A percentile compares a stretch with the other conserved stretches of the same genome.
phyloP scores from a whole-genome alignment of 805 yeast species.

The Zygotorulaspora florentina region DNA sequence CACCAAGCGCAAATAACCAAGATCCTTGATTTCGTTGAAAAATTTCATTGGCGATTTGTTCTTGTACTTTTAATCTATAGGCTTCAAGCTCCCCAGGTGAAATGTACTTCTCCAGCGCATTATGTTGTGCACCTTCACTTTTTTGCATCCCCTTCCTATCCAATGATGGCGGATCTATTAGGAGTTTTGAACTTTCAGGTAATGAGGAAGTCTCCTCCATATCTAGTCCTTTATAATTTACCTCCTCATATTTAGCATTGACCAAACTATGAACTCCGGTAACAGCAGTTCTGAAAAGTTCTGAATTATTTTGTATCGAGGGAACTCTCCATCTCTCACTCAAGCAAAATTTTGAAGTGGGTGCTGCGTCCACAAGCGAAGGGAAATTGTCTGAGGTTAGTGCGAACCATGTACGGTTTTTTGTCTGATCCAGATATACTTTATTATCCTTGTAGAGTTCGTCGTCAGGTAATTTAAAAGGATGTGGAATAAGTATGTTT shows the following conservation, averaged over 20 bases:
- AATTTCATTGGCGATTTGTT: slow-evolving; percentile 26
- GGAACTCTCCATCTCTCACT: slow-evolving; percentile 43
- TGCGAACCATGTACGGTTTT: slow-evolving; percentile 75
- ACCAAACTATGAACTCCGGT: slow-evolving; percentile 46
- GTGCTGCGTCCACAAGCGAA: slow-evolving; percentile 75
- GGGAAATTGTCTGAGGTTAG: slow-evolving; percentile 76
- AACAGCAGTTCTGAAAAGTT: slow-evolving; percentile 41
- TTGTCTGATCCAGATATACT: slow-evolving; percentile 64
- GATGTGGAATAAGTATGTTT: slow-evolving; percentile 65
- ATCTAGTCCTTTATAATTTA: slow-evolving; percentile 7
- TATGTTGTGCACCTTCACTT: slow-evolving; percentile 2
- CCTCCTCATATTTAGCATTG: slow-evolving; percentile 15
- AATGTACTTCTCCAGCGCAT: slow-evolving; percentile 23
- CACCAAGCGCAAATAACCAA: slow-evolving; percentile 21
- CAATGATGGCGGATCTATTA: slow-evolving; percentile 25
- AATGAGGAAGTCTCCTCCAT: slow-evolving; percentile 9
- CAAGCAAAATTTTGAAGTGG: slow-evolving; percentile 54
- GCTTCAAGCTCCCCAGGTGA: slow-evolving; percentile 28
- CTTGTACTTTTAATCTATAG: slow-evolving; percentile 24
- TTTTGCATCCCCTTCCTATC: neutral
- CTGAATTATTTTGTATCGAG: slow-evolving; percentile 36
- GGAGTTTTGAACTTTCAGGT: slow-evolving; percentile 19
- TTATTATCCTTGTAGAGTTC: slow-evolving; percentile 22
- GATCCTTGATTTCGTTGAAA: slow-evolving; percentile 14
- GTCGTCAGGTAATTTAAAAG: slow-evolving; percentile 40